Base-by-base conservation (phyloP, 2,329 filamentous ascomycete species). In the Polytolypa hystricis region DNA sequence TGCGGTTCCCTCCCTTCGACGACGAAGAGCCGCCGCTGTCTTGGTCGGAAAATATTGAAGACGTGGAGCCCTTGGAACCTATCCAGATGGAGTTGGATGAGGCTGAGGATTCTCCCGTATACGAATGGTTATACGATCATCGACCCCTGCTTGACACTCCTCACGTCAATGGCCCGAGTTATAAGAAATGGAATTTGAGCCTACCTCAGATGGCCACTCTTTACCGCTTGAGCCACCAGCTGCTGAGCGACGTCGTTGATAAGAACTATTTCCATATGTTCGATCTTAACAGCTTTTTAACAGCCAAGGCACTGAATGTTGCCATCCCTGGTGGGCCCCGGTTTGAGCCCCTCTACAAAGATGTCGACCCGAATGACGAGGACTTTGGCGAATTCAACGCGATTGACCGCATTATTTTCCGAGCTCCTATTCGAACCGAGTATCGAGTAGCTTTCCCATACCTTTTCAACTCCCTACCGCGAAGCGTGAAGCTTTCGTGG, bases 331-430 rank as follows among this genome's bases (percentile, higher is more conserved):
- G 91, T 56, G 93, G 91, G 7, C 91, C 91, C 42, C 79, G 91
- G 19, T 98, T 98, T 46, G 91, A 98, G 61, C 91, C 91, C 16
- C 61, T 98, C 14, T 98, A 95, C 70, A 98, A 98, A 64, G 91
- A 98, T 51, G 87, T 98, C 42, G 87, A 98, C 58, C 91, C 91
- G 2, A 98, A 98, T 51, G 89, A 96, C 49, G 91, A 98, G 60
- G 91, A 98, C 55, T 98, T 98, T 62, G 91, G 91, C 61, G 91
- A 98, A 61, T 98, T 98, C 71, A 98, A 98, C 55, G 91, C 91
- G 21, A 98, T 98, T 51, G 91, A 98, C 54, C 84, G 93, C 49
- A 98, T 98, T 62, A 98, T 98, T 48, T 98, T 98, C 71, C 82
- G 91, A 46, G 81, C 83, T 31, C 87, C 89, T 1, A 93, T 96